Evolutionary conservation across 2,329 filamentous ascomycete genomes (phyloP), one percentile per base, ranked within the genome.

Genomic region (Penicillium sp.): DNA sequence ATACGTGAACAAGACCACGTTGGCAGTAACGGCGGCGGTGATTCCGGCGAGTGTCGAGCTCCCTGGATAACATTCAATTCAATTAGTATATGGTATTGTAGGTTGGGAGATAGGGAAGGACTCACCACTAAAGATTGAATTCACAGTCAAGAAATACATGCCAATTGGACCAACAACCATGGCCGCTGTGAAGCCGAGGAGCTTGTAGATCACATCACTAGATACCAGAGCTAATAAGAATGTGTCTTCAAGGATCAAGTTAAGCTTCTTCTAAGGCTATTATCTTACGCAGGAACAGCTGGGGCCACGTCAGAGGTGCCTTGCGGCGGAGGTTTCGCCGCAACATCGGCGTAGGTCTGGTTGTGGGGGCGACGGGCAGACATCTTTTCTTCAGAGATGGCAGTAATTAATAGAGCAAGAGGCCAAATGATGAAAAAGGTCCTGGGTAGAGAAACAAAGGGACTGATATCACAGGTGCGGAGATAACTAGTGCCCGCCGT

Each of bases 161-260:
- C 87, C 84, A 59, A 98, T 88, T 13, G 93, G 93, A 19, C 87
- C 71, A 15, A 85, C 79, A 53, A 96, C 79, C 91, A 98, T 97
- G 65, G 89, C 90, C 34, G 90, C 75, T 0, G 90, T 95, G 72
- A 96, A 97, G 56, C 80, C 83, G 15, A 97, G 77, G 19, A 98
- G 82, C 73, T 97, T 98, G 64, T 84, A 73, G 57, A 98, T 93
- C 57, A 97, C 89, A 64, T 85, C 77, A 50, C 88, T 68, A 48
- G 21, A 39, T 88, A 44, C 35, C 51, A 22, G n/a, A 17, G 3
- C 22, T n/a, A 29, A 39, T 59, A 31, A 55, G 48, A 21, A 33
- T 19, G n/a, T 21, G 29, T 6, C 6, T 22, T 38, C 12, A 21
- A 33, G 6, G 10, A 33, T 5, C 9, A 12, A 19, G 1, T n/a